Conservation (phyloP, 2,329 filamentous ascomycete genomes). For the Madurella mycetomatis region DNA sequence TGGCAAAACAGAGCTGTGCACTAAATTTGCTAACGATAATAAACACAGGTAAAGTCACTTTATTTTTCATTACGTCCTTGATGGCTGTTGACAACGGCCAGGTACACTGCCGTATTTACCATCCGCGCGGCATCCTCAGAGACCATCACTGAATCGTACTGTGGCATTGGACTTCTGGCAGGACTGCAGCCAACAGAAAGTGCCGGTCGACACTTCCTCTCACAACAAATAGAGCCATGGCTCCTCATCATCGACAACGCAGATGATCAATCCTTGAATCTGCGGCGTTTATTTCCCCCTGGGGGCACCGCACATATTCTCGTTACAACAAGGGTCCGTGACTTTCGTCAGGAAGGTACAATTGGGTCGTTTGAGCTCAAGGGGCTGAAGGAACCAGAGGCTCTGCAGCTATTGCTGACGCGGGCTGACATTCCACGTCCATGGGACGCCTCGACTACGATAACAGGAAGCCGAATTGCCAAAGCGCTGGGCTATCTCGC, state of each 20-base stretch:
- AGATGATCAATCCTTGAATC: not conserved
- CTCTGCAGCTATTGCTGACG: conserved; percentile 11
- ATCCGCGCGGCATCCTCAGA: conserved; percentile 13
- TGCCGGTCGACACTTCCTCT: conserved; percentile 8
- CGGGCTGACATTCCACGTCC: conserved; percentile 13
- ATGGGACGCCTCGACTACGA: conserved; percentile 3
- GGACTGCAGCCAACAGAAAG: conserved; percentile 11
- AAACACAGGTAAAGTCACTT: no score
- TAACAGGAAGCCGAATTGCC: not conserved
- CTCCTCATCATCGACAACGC: conserved; percentile 18
- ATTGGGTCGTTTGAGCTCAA: conserved; percentile 12
- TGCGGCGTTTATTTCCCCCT: no score
- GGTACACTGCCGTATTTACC: conserved; percentile 15
- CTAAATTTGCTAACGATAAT: no score
- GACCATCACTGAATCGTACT: conserved; percentile 14
- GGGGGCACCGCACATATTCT: conserved; percentile 6
- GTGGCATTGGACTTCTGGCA: conserved; percentile 4
- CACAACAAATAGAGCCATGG: conserved; percentile 13
- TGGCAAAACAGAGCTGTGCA: no score
- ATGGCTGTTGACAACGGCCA: not conserved
- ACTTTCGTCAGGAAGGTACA: conserved; percentile 10
- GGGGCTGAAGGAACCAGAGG: conserved; percentile 10
- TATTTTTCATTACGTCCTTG: not conserved
- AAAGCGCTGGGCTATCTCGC: conserved; percentile 14
- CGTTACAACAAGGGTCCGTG: conserved; percentile 8